Conservation (phyloP, 257 asterid species). For the Forsythia viridissima region DNA sequence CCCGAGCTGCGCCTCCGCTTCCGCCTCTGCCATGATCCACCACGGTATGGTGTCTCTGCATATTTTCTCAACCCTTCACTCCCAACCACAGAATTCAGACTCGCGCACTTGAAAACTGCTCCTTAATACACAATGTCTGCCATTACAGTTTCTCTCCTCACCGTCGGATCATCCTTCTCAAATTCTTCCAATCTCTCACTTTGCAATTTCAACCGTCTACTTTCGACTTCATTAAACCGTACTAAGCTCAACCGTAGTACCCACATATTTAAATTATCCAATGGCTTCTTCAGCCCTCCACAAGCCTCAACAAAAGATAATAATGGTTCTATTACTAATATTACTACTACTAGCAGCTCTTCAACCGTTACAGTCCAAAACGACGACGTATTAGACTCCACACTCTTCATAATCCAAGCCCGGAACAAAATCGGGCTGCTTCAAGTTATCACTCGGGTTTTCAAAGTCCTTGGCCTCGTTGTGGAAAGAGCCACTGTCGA, state of each 20-base stretch:
- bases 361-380: constrained; percentile 30
- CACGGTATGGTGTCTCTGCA: background rate
- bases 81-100: background rate
- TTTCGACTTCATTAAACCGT: constrained; percentile 21
- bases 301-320: constrained; percentile 26
- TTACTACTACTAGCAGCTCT: background rate
- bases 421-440: constrained; percentile 47
- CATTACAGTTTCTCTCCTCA: constrained; percentile 26
- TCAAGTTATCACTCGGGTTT: constrained; percentile 45
- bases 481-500: constrained; percentile 43
- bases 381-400: constrained; percentile 37
- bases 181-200: constrained; percentile 11
- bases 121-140: constrained; percentile 31
- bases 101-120: background rate
- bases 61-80: background rate
- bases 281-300: constrained; percentile 20
- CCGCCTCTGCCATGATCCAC: background rate
- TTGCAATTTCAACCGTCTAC: constrained; percentile 16
- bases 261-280: background rate
- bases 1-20: no score
- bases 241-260: background rate
- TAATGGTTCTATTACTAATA: constrained; percentile 15
- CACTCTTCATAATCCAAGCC: constrained; percentile 38
- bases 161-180: constrained; percentile 21
- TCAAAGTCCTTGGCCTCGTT: constrained; percentile 40